phyloP scores from a whole-genome alignment of 768 basidiomycete genomes.

The Termitomyces sp. region DNA sequence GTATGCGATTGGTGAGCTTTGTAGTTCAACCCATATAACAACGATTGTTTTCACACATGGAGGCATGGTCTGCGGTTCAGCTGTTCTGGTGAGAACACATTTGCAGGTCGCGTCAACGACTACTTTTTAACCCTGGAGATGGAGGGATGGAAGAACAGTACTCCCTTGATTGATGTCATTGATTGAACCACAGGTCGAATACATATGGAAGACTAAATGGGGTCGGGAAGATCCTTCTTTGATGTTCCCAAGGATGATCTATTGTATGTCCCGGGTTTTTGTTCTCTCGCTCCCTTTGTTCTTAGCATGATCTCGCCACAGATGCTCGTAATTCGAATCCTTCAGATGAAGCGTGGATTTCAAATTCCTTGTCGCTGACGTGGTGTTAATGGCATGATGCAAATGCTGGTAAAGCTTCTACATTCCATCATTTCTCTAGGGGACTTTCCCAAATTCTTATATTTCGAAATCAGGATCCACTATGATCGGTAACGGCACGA shows the following conservation, averaged over 20 bases:
- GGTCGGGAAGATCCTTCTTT: conserved; percentile 20
- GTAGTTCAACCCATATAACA: neutral
- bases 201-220: conserved; percentile 20
- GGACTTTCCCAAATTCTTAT: no score
- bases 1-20: conserved; percentile 5
- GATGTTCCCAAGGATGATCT: conserved; percentile 16
- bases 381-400: no score
- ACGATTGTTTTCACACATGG: neutral
- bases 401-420: no score
- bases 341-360: no score
- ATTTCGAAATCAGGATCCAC: no score
- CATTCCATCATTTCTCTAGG: no score
- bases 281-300: neutral
- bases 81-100: neutral
- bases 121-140: conserved; percentile 4
- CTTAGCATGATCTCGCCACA: neutral
- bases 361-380: no score
- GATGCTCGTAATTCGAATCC: neutral
- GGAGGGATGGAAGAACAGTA: neutral
- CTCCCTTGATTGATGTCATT: neutral
- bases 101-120: neutral
- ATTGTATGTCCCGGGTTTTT: conserved; percentile 14
- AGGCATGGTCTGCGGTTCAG: conserved; percentile 4
- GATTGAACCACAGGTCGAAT: conserved; percentile 9
- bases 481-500: no score